These are phyloP conservation scores for Xylaria arbuscula DNA, from an alignment of 2,329 filamentous ascomycete species.

Conservation along the genomic window DNA sequence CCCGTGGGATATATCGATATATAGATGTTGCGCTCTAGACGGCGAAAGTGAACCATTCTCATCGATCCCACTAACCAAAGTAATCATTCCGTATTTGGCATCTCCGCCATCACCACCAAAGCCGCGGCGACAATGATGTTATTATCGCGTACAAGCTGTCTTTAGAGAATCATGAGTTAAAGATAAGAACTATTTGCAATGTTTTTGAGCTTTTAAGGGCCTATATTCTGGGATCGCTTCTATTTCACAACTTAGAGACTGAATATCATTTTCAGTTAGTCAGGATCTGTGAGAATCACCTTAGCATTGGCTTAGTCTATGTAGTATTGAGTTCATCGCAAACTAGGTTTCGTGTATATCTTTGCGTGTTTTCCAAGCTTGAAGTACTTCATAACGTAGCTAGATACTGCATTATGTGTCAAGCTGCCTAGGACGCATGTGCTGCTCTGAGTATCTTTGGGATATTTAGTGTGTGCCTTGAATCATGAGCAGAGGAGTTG, in stretches of 20 bases:
- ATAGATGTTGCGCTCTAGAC: not conserved
- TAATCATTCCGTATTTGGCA: conserved; percentile 13
- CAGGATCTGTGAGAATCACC: not conserved
- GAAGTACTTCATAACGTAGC: not conserved
- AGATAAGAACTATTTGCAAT: not conserved
- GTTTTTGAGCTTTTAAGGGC: not conserved
- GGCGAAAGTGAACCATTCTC: not conserved
- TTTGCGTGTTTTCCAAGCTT: not conserved
- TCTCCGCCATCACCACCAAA: conserved; percentile 14
- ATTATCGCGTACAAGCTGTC: not conserved
- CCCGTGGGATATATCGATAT: not conserved
- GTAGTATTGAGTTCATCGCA: not conserved
- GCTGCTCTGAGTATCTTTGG: not conserved
- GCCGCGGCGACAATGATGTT: not conserved
- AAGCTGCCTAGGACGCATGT: not conserved
- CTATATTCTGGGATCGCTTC: not conserved
- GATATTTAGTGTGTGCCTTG: not conserved
- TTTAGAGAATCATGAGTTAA: not conserved
- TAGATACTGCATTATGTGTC: not conserved
- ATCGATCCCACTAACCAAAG: not conserved
- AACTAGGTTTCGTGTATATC: not conserved
- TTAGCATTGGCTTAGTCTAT: not conserved
- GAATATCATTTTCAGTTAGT: not conserved
- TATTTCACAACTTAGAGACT: not conserved
- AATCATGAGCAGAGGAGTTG: not conserved